Base-by-base conservation (phyloP, 306 rosid genomes). In the Canavalia ensiformis region DNA sequence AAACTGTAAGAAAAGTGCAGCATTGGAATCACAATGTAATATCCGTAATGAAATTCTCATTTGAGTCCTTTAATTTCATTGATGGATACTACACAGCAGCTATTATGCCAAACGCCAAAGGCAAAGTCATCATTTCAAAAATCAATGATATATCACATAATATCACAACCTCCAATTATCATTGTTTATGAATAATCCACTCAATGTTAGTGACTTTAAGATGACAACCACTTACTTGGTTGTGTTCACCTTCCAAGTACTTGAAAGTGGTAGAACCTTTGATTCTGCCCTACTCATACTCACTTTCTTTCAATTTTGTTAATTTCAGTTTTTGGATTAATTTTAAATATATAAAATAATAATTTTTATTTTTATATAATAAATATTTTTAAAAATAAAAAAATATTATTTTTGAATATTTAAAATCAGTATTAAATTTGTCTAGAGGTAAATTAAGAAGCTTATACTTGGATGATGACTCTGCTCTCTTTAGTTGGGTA, bases 51-150 rank as follows among this genome's bases (percentile, higher is more conserved):
- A 37, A 64, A 5, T 49, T 8, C 3, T 13, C 31, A 45, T 59
- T 44, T 52, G 0, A 39, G 31, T 37, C 10, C 13, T 13, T 64
- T 8, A 64, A 64, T 50, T 70, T 49, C 28, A 35, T 12, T 79
- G 83, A 79, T 79, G 28, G 45, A 11, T 34, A 72, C 73, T 34
- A 50, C 29, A 80, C 79, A 50, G 5, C 1, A 44, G 46, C 39
- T 52, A 30, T 13, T 0, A 25, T 65, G 56, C 52, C 52, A 49
- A 63, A 28, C 50, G 41, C 7, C 37, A 49, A 34, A 11, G 34
- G 13, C 25, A 18, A 69, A 31, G 41, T 76, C 49, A 52, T 34
- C 8, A 76, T 49, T 47, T 13, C 65, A 6, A 66, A 65, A 46
- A 29, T 29, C 29, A 68, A 50, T 35, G 62, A 45, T n/a, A 18